Evolutionary conservation across 1,284 basidiomycete genomes (phyloP).

Genomic region (Exobasidium cylindrosporum): DNA sequence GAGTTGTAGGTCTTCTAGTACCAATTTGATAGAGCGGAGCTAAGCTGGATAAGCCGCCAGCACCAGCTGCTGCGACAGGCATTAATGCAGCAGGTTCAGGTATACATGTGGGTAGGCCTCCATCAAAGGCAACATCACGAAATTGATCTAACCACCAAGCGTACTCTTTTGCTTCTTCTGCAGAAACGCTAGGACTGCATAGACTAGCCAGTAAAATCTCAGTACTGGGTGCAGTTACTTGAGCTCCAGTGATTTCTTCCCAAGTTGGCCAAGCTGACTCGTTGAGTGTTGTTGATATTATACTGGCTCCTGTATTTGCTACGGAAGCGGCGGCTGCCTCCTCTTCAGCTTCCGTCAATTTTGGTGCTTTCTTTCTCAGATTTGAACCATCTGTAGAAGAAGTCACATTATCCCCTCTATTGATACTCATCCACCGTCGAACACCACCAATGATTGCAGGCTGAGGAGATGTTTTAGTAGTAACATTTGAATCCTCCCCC

Average conservation of each 20-base stretch:
- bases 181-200: constrained; percentile 5
- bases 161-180: constrained; percentile 16
- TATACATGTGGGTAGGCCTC: not conserved
- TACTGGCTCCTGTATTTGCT: not conserved
- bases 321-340: not conserved
- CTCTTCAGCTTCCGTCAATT: constrained; percentile 16
- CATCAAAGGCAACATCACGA: constrained; percentile 8
- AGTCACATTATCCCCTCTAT: constrained; percentile 19
- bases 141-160: constrained; percentile 18
- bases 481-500: not conserved
- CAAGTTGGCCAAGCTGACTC: constrained; percentile 6
- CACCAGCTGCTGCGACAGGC: not conserved
- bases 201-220: not conserved
- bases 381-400: not conserved
- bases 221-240: constrained; percentile 1
- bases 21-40: not conserved
- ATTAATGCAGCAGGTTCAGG: not conserved
- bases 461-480: constrained; percentile 3
- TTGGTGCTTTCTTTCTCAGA: constrained; percentile 11
- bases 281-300: not conserved
- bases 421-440: constrained; percentile 42
- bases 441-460: constrained; percentile 44
- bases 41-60: not conserved
- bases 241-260: not conserved
- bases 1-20: constrained; percentile 1